Evolutionary conservation across 257 asterid genomes (phyloP).

Genomic region (Fraxinus anomala): DNA sequence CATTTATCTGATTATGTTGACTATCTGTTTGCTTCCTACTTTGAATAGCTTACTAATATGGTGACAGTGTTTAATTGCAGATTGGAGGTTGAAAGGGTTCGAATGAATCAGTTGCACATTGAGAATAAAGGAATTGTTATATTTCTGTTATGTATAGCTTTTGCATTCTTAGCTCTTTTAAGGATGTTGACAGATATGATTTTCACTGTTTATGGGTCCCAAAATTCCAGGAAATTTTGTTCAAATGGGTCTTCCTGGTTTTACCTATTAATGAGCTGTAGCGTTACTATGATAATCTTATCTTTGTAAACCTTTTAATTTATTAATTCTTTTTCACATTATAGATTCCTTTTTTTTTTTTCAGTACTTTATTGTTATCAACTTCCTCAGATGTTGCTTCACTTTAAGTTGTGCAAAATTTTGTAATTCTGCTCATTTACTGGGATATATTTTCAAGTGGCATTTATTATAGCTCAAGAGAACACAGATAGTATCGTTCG

Average conservation of each 20-base stretch:
- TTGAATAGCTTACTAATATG: not conserved
- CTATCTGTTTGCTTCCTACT: not conserved
- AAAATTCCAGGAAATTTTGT: slow-evolving; percentile 68
- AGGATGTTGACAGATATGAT: slow-evolving; percentile 49
- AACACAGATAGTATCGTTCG: no score
- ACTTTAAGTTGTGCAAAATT: no score
- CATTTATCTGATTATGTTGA: not conserved
- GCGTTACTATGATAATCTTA: slow-evolving; percentile 46
- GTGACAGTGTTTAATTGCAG: slow-evolving; percentile 41
- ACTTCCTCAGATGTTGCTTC: not conserved
- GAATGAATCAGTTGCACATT: slow-evolving; percentile 63
- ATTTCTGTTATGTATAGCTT: slow-evolving; percentile 57
- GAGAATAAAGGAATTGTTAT: slow-evolving; percentile 80
- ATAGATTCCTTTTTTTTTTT: not conserved
- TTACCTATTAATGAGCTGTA: slow-evolving; percentile 59
- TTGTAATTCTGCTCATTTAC: not conserved
- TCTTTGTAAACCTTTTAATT: slow-evolving; percentile 48
- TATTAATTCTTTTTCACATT: slow-evolving; percentile 22
- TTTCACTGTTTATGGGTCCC: slow-evolving; percentile 39
- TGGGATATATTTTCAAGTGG: not conserved
- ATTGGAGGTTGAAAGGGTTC: slow-evolving; percentile 60
- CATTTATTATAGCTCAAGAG: no score
- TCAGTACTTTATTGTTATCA: not conserved
- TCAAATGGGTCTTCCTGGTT: slow-evolving; percentile 67
- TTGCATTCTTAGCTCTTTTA: slow-evolving; percentile 54